Evolutionary conservation across 306 rosid genomes (phyloP), one percentile per base, ranked within the genome.

Genomic region (Fragaria vesca): DNA sequence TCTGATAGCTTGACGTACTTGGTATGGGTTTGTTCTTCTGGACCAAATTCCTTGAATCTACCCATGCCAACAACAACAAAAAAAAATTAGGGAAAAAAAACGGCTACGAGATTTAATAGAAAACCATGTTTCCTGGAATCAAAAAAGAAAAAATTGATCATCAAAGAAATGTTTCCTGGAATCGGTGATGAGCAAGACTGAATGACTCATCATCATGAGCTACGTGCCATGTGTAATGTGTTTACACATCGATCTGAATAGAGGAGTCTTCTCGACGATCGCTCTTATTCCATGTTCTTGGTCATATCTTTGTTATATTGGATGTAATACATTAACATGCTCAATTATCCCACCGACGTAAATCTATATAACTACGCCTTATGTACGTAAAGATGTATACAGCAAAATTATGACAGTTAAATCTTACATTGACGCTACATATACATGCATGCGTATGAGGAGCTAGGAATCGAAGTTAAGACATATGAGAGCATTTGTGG

Each of bases 31-130:
- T 17, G 13, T 30, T 24, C 54, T 74, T 8, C 3, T 21, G 16
- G 42, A 73, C 54, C 77, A 57, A 58, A 16, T 74, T 17, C 57
- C 66, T 55, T 73, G 66, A 38, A 38, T 47, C 40, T 18, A 71
- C 15, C 17, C 4, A 32, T 24, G 26, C 3, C 4, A 32, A 32
- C 4, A 32, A 32, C 36, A 32, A 32, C 36, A 32, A 28, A 20
- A 32, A 65, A 34, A 0, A 15, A 6, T 9, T 7, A 43, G 11
- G 4, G 18, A 1, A 42, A 42, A 8, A 47, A 45, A 45, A 69
- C 34, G n/a, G 15, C 17, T 16, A 32, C 73, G 10, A 21, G 16
- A 21, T 58, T 58, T 10, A 58, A 58, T 58, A 10, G 65, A 58
- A 24, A 32, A 58, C 73, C 73, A 48, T 71, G 74, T 71, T 26